These are phyloP conservation scores for Sutorius australiensis DNA, from an alignment of 768 basidiomycete genomes.

Conservation along the genomic window DNA sequence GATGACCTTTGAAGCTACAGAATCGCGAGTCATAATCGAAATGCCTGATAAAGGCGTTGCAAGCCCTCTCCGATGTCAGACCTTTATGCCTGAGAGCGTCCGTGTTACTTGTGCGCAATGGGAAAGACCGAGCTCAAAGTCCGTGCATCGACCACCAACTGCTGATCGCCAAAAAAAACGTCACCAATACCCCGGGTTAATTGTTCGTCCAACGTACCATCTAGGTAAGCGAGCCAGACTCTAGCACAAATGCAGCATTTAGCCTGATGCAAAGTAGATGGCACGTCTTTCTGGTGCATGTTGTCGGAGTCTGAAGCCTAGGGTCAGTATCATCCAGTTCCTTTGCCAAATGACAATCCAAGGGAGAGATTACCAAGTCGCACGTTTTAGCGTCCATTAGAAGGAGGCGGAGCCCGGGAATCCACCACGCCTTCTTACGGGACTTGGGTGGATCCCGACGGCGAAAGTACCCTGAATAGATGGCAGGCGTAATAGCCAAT, in stretches of 20 bases:
- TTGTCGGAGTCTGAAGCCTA: neutral
- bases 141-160: neutral
- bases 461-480: neutral
- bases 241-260: neutral
- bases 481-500: conserved; percentile 8
- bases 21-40: neutral
- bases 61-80: neutral
- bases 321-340: neutral
- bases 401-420: neutral
- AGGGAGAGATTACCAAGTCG: neutral
- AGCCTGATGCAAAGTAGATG: neutral
- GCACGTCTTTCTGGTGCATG: neutral
- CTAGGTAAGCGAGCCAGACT: neutral
- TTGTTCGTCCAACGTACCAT: neutral
- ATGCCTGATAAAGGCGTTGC: no score
- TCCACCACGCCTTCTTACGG: neutral
- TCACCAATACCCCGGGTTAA: neutral
- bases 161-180: neutral
- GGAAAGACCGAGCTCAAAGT: neutral
- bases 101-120: neutral
- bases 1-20: neutral
- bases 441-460: neutral
- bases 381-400: neutral
- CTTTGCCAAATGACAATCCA: neutral
- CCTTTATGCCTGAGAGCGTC: neutral